A percentile compares a stretch with the other conserved stretches of the same genome.
phyloP scores from a whole-genome alignment of 768 basidiomycete genomes.

The Trametes coccinea region DNA sequence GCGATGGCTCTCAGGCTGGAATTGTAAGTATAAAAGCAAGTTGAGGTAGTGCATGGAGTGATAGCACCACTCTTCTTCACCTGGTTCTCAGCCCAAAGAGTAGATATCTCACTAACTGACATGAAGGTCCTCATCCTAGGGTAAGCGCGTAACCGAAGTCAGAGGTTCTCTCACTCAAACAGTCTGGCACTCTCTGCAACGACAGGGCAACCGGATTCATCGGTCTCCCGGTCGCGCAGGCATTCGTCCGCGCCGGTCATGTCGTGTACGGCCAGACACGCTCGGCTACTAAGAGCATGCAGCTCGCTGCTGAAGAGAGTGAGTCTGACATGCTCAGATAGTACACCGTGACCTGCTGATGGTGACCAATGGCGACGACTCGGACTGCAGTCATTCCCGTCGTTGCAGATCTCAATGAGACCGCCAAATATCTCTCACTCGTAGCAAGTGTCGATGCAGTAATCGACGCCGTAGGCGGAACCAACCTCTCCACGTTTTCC shows the following conservation, averaged over 20 bases:
- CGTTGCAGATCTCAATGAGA: constrained; percentile 29
- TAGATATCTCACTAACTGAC: neutral
- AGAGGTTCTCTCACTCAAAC: neutral
- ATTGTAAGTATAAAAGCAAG: too few species aligned
- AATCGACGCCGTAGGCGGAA: constrained; percentile 35
- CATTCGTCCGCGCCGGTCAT: constrained; percentile 47
- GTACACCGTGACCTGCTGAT: too few species aligned
- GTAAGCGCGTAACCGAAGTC: constrained; percentile 5
- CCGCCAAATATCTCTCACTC: constrained; percentile 30
- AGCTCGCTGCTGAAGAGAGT: constrained; percentile 45
- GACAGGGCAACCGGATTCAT: constrained; percentile 46
- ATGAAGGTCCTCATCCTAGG: constrained; percentile 32
- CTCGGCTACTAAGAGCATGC: constrained; percentile 35
- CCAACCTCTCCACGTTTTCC: constrained; percentile 24
- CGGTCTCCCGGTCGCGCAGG: constrained; percentile 44
- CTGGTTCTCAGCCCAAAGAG: too few species aligned
- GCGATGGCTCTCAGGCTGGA: too few species aligned
- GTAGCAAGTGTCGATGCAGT: constrained; percentile 37
- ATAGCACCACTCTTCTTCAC: too few species aligned
- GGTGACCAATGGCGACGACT: too few species aligned
- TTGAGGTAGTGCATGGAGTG: too few species aligned
- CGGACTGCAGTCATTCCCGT: constrained; percentile 42
- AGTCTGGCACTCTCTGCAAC: neutral
- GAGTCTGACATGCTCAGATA: neutral
- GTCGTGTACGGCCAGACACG: constrained; percentile 48